Conservation (phyloP, 495 filamentous ascomycete genomes). For the Lichina pygmaea region DNA sequence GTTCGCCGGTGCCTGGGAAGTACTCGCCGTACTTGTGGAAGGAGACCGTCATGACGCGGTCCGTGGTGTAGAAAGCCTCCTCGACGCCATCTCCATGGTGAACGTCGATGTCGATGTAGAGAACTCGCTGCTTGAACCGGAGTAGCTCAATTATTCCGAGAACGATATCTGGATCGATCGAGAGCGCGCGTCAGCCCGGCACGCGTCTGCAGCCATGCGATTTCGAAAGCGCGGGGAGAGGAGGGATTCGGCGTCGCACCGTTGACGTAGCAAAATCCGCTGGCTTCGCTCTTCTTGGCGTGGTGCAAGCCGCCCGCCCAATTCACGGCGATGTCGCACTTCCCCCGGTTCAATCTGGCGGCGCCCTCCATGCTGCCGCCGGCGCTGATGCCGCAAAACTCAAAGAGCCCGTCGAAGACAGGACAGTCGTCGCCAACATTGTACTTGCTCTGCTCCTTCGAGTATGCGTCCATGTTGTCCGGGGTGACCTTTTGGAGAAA, state of each 20-base stretch:
- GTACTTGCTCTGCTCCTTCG: slow-evolving; percentile 84
- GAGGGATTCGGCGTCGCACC: slow-evolving; percentile 20
- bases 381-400: slow-evolving; percentile 94
- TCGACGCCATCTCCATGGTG: slow-evolving; percentile 97
- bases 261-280: slow-evolving; percentile 96
- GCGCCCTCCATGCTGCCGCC: slow-evolving; percentile 96
- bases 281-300: slow-evolving; percentile 89
- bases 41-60: slow-evolving; percentile 92
- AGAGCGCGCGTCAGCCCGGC: not conserved
- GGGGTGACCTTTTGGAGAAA: slow-evolving; percentile 91
- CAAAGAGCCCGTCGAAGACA: slow-evolving; percentile 91
- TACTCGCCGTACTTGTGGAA: slow-evolving; percentile 99
- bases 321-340: slow-evolving; percentile 92
- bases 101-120: slow-evolving; percentile 97
- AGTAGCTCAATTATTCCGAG: slow-evolving; percentile 90
- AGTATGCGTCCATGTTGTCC: slow-evolving; percentile 90
- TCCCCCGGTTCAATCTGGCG: slow-evolving; percentile 67
- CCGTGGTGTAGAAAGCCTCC: slow-evolving; percentile 91
- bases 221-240: not conserved
- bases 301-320: slow-evolving; percentile 97
- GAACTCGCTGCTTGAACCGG: slow-evolving; percentile 71
- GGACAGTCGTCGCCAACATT: slow-evolving; percentile 97
- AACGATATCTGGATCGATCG: slow-evolving; percentile 47
- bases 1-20: slow-evolving; percentile 90
- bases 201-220: not conserved